Evolutionary conservation across 768 basidiomycete genomes (phyloP), one percentile per base, ranked within the genome.

Genomic region (Boletus edulis): DNA sequence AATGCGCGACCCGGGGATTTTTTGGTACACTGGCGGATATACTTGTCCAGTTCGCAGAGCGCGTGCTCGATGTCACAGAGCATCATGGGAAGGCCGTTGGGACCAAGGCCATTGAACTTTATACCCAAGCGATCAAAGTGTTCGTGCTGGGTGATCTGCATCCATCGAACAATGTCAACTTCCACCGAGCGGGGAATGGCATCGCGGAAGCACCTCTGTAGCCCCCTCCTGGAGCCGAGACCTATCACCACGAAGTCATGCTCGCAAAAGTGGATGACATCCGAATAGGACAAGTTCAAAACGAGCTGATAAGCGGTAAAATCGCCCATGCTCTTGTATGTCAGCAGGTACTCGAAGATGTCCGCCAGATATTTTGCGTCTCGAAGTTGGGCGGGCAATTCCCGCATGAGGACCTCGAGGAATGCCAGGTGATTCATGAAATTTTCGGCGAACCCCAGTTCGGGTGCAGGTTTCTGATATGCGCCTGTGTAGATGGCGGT

Each of bases 21-120:
- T 11, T 59, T 37, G 31, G n/a, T 35, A 35, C 62, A 70, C 54
- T 60, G 65, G 44, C 89, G 85, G 40, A 82, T 75, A 63, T 91
- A 91, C 64, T 91, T 89, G 72, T 90, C 87, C 43, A 86, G 76
- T 66, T 92, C 90, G 71, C 90, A 92, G 15, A 91, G 71, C 1
- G 84, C 76, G 66, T 92, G 90, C 72, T 92, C 90, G 50, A 91
- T 74, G 66, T 92, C 90, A 37, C 83, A 81, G 46, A 89, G 72
- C 60, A 78, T 76, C 76, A 87, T 81, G 8, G 80, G 79, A 13
- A 80, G 72, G 15, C 64, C 60, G 4, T 76, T 55, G 0, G 78
- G 75, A 17, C 84, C 82, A 12, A 86, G 71, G 17, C 78, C 79
- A 0, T 76, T 71, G 58, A 85, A 83, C 0, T 72, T 52, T 40